Evolutionary conservation across 225 moss, liverwort and hornwort species (phyloP), one percentile per base, ranked within the genome.

Genomic region (Straminergon stramineum): DNA sequence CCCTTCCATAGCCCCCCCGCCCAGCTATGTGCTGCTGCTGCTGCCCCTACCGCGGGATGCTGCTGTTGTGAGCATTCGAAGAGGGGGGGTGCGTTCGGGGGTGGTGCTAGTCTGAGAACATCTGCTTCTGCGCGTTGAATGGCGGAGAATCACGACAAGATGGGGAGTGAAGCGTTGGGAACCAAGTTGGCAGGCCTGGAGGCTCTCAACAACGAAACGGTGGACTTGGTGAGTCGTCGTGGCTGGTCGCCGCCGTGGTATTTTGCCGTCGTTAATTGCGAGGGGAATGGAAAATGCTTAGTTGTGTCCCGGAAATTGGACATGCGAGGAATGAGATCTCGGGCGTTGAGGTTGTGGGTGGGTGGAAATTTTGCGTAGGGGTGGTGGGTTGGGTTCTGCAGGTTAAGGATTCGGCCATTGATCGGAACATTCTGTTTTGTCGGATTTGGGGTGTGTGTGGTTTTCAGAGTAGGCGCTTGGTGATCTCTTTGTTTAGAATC

Each of bases 181-280:
- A 67, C 60, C 62, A 93, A 91, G 84, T 66, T 93, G 84, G 88
- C 86, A 39, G 91, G 94, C 35, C 88, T 94, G 11, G 90, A 92
- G 75, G 92, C 91, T 13, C 88, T 94, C 37, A 94, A 94, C 60
- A 88, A 92, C 52, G 94, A 94, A 90, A 92, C 89, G 11, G 91
- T 94, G 65, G 92, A 91, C 52, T 76, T 94, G 94, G 92, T 92
- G 85, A 89, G 92, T 87, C 43, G 83, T 30, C 11, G 65, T 51
- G 65, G 6, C 20, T 43, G 13, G 56, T 56, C 9, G 11, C 9
- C 57, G 55, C 16, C 34, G 37, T 51, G 51, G 52, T 28, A 9
- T 5, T 53, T 21, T 2, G 52, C 17, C 22, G 53, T 79, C 66
- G 32, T 43, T 52, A 18, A 69, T 83, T 65, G 83, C 9, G 53